Conservation (phyloP, 345 rosid species). For the Rhodamnia argentea region DNA sequence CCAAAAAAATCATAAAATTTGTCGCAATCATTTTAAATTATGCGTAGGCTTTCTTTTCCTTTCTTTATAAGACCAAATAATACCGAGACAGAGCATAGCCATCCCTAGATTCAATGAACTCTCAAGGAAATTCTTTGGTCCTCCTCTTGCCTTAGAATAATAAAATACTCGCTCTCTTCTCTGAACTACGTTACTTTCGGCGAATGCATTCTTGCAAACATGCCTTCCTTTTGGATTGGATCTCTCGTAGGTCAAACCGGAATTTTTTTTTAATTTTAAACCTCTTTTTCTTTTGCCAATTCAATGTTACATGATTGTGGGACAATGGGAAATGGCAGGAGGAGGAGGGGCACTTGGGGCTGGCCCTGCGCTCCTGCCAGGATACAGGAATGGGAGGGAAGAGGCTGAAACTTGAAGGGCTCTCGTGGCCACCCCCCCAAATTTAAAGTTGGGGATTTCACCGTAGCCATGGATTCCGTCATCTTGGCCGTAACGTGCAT, state of each 20-base stretch:
- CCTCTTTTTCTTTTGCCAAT: too few relatives aligned
- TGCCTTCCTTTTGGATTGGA: neutral
- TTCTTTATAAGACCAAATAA: too few relatives aligned
- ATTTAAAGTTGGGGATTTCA: too few relatives aligned
- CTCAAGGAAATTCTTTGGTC: neutral
- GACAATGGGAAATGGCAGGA: neutral
- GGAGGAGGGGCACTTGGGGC: neutral
- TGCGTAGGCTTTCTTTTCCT: neutral
- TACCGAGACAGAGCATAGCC: neutral
- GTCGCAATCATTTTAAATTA: too few relatives aligned
- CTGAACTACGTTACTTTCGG: too few relatives aligned
- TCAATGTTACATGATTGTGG: neutral
- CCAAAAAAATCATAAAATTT: too few relatives aligned
- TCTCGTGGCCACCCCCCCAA: too few relatives aligned
- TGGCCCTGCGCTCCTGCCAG: neutral
- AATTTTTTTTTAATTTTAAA: too few relatives aligned
- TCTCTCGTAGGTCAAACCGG: neutral
- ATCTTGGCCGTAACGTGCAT: neutral
- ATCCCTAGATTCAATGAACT: neutral
- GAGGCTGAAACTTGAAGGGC: neutral
- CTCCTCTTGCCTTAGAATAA: neutral
- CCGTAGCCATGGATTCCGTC: neutral
- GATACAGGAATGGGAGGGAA: neutral
- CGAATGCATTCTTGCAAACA: neutral
- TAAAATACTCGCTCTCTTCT: neutral